Conservation (phyloP, 768 basidiomycete genomes). For the Lentinula raphanica region DNA sequence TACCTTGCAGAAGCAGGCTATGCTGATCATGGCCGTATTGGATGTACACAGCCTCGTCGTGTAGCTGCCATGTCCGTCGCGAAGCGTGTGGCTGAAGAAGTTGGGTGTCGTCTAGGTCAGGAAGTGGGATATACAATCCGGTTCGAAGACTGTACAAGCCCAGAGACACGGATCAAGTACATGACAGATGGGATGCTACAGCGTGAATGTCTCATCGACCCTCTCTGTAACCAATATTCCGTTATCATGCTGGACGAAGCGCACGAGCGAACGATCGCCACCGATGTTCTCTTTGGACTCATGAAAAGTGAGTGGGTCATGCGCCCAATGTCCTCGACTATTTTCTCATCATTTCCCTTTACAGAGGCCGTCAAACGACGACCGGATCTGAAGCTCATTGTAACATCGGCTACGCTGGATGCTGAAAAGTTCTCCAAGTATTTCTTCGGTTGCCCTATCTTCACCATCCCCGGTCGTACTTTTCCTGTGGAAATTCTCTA, state of each 20-base stretch:
- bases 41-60: conserved; percentile 98
- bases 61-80: conserved; percentile 99
- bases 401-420: conserved; percentile 97
- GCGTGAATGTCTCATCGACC: conserved; percentile 94
- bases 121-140: conserved; percentile 99
- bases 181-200: conserved; percentile 99
- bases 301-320: conserved; percentile 78
- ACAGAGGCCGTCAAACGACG: conserved; percentile 91
- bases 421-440: conserved; percentile 99
- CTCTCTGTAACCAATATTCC: conserved; percentile 86
- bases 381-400: conserved; percentile 94
- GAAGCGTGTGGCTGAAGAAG: conserved; percentile 97
- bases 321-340: neutral
- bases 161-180: conserved; percentile 99
- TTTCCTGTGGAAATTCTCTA: conserved; percentile 98
- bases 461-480: conserved; percentile 99
- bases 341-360: conserved; percentile 18
- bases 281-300: conserved; percentile 94
- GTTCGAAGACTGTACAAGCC: conserved; percentile 98
- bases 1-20: conserved; percentile 95
- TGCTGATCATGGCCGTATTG: conserved; percentile 85
- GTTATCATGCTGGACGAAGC: conserved; percentile 99
- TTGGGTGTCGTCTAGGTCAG: conserved; percentile 93
- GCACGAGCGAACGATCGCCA: conserved; percentile 97
- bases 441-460: conserved; percentile 98